Evolutionary conservation across 352 stramenopile genomes (phyloP), one percentile per base, ranked within the genome.

Genomic region (Globisporangium cederbergense): DNA sequence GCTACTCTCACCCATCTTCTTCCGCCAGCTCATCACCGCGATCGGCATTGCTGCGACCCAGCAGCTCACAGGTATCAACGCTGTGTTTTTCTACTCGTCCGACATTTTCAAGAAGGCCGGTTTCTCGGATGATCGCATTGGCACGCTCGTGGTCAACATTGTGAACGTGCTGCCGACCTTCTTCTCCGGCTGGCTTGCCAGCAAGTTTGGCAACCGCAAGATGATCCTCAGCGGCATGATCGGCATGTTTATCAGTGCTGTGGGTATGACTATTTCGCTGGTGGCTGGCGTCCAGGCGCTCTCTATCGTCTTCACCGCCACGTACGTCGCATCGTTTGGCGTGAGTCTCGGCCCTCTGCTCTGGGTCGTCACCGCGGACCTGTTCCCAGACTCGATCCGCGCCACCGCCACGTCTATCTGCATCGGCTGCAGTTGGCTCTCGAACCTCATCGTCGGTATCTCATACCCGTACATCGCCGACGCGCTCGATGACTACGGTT

Each of bases 281-380:
- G 45, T 67, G 10, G 53, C 53, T 18, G 58, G 72, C 14, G 28
- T 68, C 4, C 56, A 67, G 18, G 62, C 50, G 56, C 40, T 88
- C 40, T 72, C 78, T 0, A 79, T 85, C 64, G 59, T 87, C 45
- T 88, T 89, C 63, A 88, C 81, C 60, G 61, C 76, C 11, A 72
- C 74, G 18, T 86, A 85, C 46, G 76, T 93, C 38, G 81, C 75
- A 28, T 79, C 75, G 6, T 89, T 88, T 49, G 83, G 78, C 60
- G 74, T 86, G 60, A 87, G 83, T 47, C 68, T 92, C 34, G 83
- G 81, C 4, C 86, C 86, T 38, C 70, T 90, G 34, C 68, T 88
- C 22, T 92, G 79, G 71, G 77, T 80, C 47, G 74, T 90, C 47
- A 72, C 70, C 3, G 73, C 77, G 1, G 78, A 86, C 56, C 70